These are phyloP conservation scores for Aspergillus coremiiformis DNA, from an alignment of 495 filamentous ascomycete genomes.

Conservation along the genomic window DNA sequence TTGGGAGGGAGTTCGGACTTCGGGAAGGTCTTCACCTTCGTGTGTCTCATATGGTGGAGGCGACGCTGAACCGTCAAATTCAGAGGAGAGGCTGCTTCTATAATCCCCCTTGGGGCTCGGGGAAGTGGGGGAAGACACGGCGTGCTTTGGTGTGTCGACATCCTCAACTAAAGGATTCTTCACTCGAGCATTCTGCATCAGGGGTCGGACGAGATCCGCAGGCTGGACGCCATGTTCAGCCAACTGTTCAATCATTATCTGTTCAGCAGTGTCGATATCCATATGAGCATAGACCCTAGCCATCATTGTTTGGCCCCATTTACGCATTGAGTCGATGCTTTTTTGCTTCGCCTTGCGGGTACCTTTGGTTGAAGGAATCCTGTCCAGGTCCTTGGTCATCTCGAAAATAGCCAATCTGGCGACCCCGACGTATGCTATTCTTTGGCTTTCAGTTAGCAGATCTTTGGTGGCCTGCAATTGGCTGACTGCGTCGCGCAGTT, in stretches of 20 bases:
- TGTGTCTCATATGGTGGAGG: conserved; percentile 69
- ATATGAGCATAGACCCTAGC: conserved; percentile 87
- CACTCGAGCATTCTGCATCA: conserved; percentile 91
- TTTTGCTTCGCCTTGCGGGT: conserved; percentile 62
- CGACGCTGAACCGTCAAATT: conserved; percentile 36
- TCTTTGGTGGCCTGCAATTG: conserved; percentile 97
- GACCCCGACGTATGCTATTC: conserved; percentile 92
- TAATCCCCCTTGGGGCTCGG: conserved; percentile 22
- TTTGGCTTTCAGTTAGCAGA: conserved; percentile 87
- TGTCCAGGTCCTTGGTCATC: conserved; percentile 63
- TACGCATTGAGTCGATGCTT: conserved; percentile 70
- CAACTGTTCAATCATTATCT: conserved; percentile 98
- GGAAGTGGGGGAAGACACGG: conserved; percentile 24
- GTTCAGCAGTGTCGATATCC: conserved; percentile 83
- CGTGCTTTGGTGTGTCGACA: conserved; percentile 19
- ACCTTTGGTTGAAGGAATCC: conserved; percentile 42
- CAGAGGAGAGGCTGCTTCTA: conserved; percentile 22
- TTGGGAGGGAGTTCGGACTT: conserved; percentile 72
- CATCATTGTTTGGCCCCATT: conserved; percentile 99
- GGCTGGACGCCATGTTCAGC: conserved; percentile 85
- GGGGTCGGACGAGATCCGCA: conserved; percentile 67
- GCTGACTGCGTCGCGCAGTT: conserved; percentile 71
- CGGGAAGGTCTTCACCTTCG: conserved; percentile 61
- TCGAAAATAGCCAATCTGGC: conserved; percentile 67
- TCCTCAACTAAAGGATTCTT: conserved; percentile 79